Evolutionary conservation across 2,329 filamentous ascomycete genomes (phyloP).

Genomic region (Botrytis porri): DNA sequence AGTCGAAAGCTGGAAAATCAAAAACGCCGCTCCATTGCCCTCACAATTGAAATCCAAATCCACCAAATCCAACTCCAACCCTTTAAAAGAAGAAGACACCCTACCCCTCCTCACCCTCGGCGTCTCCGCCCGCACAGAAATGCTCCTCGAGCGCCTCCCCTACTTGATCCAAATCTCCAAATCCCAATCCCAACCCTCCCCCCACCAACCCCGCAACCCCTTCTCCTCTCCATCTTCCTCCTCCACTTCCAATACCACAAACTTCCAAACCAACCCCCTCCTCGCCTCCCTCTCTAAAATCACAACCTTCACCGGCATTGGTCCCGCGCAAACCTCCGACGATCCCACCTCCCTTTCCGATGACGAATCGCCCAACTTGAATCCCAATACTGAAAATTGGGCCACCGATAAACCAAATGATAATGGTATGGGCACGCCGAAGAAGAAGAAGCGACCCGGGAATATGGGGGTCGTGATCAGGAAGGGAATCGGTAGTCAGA

Average conservation of each 20-base stretch:
- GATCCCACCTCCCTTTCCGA: conserved; percentile 41
- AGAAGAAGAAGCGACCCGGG: conserved; percentile 37
- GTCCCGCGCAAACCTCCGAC: conserved; percentile 27
- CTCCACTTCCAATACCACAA: neutral
- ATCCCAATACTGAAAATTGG: conserved; percentile 47
- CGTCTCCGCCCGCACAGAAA: conserved; percentile 62
- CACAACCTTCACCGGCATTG: conserved; percentile 9
- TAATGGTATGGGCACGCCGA: conserved; percentile 49
- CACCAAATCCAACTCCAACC: neutral
- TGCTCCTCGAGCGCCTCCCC: conserved; percentile 81
- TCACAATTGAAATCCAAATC: neutral
- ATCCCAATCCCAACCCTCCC: conserved; percentile 34
- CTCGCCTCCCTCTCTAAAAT: conserved; percentile 5
- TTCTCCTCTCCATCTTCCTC: conserved; percentile 13
- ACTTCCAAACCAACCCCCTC: neutral
- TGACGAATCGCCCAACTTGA: neutral
- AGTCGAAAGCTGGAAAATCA: conserved; percentile 38
- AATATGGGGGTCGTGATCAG: conserved; percentile 32
- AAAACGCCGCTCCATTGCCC: neutral
- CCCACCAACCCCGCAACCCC: too few relatives aligned
- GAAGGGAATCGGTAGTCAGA: conserved; percentile 26
- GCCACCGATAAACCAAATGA: conserved; percentile 59
- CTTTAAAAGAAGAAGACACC: conserved; percentile 27
- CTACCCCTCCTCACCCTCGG: conserved; percentile 56
- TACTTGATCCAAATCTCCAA: conserved; percentile 69